Evolutionary conservation across 495 filamentous ascomycete genomes (phyloP).

Genomic region (Apodospora peruviana): DNA sequence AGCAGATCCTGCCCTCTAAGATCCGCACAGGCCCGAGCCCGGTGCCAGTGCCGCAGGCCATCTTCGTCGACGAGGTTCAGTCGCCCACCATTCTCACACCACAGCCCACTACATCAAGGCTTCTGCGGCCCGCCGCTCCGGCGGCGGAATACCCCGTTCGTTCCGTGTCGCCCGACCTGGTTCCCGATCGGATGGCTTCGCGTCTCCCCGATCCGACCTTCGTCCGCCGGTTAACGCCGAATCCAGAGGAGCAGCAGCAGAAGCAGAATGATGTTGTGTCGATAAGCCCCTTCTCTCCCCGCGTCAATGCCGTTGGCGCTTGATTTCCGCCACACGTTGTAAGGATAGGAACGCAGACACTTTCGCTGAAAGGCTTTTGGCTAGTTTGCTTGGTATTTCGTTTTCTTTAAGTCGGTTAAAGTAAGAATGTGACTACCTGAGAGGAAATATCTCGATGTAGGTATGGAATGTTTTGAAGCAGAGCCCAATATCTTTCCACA

Average conservation of each 20-base stretch:
- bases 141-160: constrained; percentile 44
- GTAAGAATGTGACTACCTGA: too few species aligned
- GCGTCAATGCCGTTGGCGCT: constrained; percentile 2
- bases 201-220: constrained; percentile 51
- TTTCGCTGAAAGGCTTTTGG: too few species aligned
- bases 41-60: neutral
- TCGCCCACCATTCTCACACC: constrained; percentile 41
- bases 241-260: constrained; percentile 29
- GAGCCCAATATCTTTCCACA: too few species aligned
- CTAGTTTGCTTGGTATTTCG: neutral
- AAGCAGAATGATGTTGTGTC: neutral
- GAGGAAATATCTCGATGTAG: too few species aligned
- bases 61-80: constrained; percentile 25
- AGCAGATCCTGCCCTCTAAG: constrained; percentile 51
- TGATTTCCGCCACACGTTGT: too few species aligned
- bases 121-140: constrained; percentile 36
- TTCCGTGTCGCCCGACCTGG: constrained; percentile 45
- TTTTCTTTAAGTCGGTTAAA: too few species aligned
- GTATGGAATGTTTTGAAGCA: too few species aligned
- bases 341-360: too few species aligned
- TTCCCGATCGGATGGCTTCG: constrained; percentile 65
- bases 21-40: constrained; percentile 33
- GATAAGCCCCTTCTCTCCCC: neutral
- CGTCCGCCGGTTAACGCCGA: constrained; percentile 32
- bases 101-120: constrained; percentile 41